Percentiles rank a stretch among this genome's conserved stretches.
phyloP scores from a whole-genome alignment of 1,284 basidiomycete genomes.

The Ustilago cynodontis region DNA sequence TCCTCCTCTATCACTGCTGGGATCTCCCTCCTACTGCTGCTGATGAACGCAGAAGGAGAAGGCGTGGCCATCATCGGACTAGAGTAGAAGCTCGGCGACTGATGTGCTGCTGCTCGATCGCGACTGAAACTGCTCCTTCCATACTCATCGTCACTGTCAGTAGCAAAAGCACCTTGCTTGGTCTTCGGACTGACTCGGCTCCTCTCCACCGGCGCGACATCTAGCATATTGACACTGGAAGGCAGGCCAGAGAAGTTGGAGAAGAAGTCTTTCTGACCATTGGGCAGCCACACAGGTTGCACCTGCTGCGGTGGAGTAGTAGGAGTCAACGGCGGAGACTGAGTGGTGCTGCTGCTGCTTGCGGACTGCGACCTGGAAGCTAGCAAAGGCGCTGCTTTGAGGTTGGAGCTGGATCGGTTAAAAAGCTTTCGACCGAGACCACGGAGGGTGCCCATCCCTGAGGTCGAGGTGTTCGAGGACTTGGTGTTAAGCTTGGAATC shows the following conservation, averaged over 20 bases:
- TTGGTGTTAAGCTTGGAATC: slow-evolving; percentile 19
- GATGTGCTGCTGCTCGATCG: not conserved
- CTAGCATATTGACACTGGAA: slow-evolving; percentile 5
- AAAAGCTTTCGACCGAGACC: slow-evolving; percentile 43
- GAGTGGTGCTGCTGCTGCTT: slow-evolving; percentile 31
- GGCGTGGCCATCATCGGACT: slow-evolving; percentile 6
- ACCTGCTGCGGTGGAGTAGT: slow-evolving; percentile 39
- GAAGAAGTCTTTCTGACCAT: slow-evolving; percentile 51
- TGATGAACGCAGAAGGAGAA: slow-evolving; percentile 10
- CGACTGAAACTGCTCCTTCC: not conserved
- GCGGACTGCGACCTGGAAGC: slow-evolving; percentile 48
- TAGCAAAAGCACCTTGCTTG: slow-evolving; percentile 13
- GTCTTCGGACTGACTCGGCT: slow-evolving; percentile 27
- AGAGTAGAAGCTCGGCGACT: slow-evolving; percentile 1
- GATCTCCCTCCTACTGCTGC: slow-evolving; percentile 18
- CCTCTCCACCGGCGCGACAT: not conserved
- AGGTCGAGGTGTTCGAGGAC: not conserved
- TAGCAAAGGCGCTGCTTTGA: slow-evolving; percentile 19
- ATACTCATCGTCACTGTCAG: not conserved
- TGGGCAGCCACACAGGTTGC: slow-evolving; percentile 41
- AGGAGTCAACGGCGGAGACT: slow-evolving; percentile 47
- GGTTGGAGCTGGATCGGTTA: slow-evolving; percentile 35
- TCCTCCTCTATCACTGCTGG: slow-evolving; percentile 45
- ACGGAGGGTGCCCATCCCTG: slow-evolving; percentile 25
- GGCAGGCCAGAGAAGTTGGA: slow-evolving; percentile 26